Evolutionary conservation across 2,329 filamentous ascomycete genomes (phyloP).

Genomic region (Periconia digitata): DNA sequence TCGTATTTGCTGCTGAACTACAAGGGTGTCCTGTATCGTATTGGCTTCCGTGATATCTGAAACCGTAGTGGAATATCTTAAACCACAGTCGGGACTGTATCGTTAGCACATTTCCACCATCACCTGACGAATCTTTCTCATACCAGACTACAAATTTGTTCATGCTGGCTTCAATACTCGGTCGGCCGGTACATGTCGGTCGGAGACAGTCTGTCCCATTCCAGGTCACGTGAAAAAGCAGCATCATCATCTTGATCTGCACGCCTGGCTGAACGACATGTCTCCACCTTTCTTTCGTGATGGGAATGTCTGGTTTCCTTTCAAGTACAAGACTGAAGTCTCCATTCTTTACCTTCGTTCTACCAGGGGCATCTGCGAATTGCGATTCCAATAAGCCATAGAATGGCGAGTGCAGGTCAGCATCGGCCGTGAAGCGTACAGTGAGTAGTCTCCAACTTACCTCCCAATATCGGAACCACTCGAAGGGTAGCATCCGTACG

Average conservation of each 20-base stretch:
- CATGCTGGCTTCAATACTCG: background rate
- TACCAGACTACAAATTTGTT: background rate
- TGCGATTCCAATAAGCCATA: background rate
- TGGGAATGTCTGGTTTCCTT: background rate
- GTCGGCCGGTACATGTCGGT: background rate
- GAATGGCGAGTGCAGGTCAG: background rate
- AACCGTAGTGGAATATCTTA: background rate
- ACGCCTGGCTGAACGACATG: background rate
- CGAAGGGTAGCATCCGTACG: constrained; percentile 2
- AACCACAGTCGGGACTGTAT: background rate
- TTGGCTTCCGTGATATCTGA: background rate
- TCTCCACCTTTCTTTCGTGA: background rate
- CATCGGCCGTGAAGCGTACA: background rate
- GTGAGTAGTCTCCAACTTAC: background rate
- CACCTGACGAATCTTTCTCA: background rate
- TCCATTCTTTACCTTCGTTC: background rate
- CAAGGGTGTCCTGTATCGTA: background rate
- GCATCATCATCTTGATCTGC: background rate
- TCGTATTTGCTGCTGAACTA: background rate
- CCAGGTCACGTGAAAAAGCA: background rate
- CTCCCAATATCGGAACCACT: constrained; percentile 5
- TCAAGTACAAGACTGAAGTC: constrained; percentile 3
- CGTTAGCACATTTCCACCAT: background rate
- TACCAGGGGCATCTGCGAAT: background rate
- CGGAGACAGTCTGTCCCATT: background rate